Percentiles rank a stretch among this genome's conserved stretches.
phyloP scores from a whole-genome alignment of 306 rosid species.

The Vigna hirtella region DNA sequence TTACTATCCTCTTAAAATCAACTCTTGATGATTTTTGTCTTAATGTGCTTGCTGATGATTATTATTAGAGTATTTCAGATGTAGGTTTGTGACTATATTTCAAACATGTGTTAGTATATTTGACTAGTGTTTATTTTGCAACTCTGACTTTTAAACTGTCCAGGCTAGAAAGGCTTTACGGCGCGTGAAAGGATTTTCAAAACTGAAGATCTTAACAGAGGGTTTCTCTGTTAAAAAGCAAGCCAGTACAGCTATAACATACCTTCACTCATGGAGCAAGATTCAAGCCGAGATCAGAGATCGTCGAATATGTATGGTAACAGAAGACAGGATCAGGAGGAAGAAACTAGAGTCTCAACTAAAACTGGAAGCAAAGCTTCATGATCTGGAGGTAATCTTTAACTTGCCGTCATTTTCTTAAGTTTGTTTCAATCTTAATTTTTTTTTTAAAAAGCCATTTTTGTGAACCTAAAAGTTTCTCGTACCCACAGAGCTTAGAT shows the following conservation, averaged over 20 bases:
- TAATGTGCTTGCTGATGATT: slow-evolving; percentile 21
- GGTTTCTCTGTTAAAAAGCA: slow-evolving; percentile 71
- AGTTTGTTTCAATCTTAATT: background rate
- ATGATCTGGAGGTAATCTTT: slow-evolving; percentile 76
- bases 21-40: slow-evolving; percentile 3
- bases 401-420: slow-evolving; percentile 16
- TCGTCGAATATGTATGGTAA: slow-evolving; percentile 90
- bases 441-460: background rate
- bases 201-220: slow-evolving; percentile 66
- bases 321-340: slow-evolving; percentile 80
- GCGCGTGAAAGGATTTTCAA: slow-evolving; percentile 70
- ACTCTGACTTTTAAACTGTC: slow-evolving; percentile 35
- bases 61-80: background rate
- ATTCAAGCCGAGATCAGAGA: slow-evolving; percentile 75
- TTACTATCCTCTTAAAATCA: slow-evolving; percentile 9
- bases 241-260: slow-evolving; percentile 67
- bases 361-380: slow-evolving; percentile 94
- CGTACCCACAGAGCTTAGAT: too few relatives aligned
- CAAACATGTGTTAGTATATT: background rate
- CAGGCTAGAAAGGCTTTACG: slow-evolving; percentile 89
- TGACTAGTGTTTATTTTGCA: slow-evolving; percentile 5
- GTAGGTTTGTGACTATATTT: background rate
- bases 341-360: slow-evolving; percentile 86
- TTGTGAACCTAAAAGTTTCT: background rate
- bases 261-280: slow-evolving; percentile 92